These are phyloP conservation scores for Candida silvicultrix DNA, from an alignment of 805 yeast genomes.

Conservation along the genomic window DNA sequence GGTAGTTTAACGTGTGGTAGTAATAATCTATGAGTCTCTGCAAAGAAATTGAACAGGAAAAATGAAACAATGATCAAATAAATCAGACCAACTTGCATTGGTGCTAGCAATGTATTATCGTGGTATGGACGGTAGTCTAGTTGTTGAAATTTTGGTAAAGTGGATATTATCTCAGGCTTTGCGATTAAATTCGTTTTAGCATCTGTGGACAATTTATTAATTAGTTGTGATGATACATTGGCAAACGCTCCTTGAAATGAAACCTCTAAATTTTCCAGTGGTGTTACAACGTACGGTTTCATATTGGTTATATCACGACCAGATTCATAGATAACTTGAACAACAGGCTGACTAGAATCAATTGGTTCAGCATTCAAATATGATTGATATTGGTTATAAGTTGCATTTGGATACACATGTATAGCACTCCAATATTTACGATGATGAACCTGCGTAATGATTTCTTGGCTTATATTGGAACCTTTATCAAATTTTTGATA, in stretches of 20 bases:
- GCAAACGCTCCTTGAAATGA: constrained; percentile 27
- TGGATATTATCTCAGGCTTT: constrained; percentile 19
- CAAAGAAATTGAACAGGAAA: constrained; percentile 59
- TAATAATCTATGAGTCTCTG: constrained; percentile 43
- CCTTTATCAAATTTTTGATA: constrained; percentile 13
- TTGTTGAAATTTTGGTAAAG: constrained; percentile 30
- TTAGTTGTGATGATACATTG: constrained; percentile 13
- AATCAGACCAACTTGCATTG: constrained; percentile 70
- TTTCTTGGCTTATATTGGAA: constrained; percentile 27
- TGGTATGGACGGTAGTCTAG: constrained; percentile 45
- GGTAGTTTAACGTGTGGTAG: constrained; percentile 36
- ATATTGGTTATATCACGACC: constrained; percentile 56
- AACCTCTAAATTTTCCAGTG: constrained; percentile 30
- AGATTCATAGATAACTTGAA: constrained; percentile 47
- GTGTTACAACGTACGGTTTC: constrained; percentile 37
- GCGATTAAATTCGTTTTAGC: constrained; percentile 17
- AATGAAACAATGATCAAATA: constrained; percentile 67
- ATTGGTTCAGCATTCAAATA: constrained; percentile 19
- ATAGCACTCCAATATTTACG: constrained; percentile 61
- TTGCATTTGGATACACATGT: constrained; percentile 44
- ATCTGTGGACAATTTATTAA: constrained; percentile 3
- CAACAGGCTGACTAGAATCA: constrained; percentile 29
- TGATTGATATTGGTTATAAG: constrained; percentile 21
- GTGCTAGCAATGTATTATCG: constrained; percentile 51
- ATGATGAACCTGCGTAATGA: constrained; percentile 39